Evolutionary conservation across 2,329 filamentous ascomycete genomes (phyloP), one percentile per base, ranked within the genome.

Genomic region (Trichoderma oligosporum): DNA sequence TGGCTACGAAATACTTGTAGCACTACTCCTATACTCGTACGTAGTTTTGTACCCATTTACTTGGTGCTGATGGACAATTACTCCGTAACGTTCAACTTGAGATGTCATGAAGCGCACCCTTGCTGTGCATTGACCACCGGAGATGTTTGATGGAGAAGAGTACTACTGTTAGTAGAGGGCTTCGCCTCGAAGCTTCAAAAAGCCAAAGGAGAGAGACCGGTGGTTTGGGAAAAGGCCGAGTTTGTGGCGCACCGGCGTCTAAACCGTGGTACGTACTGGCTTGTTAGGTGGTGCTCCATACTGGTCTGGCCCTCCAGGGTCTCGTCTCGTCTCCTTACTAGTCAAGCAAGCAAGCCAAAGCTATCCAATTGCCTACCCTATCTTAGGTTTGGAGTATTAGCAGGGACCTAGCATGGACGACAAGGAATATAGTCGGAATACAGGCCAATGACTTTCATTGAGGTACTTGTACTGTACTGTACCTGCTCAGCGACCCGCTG

Each of bases 121-220:
- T 20, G 47, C 33, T 9, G 39, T 20, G 51, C 41, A 36, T 22
- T 54, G 51, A 46, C 51, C 31, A 16, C 20, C 22, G 27, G 41
- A 45, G 31, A 7, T n/a, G 29, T 11, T 29, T 54, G 51, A 36
- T 54, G 39, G 12, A 27, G 20, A 22, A 45, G 39, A n/a, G n/a
- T n/a, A n/a, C n/a, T n/a, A n/a, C 41, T 54, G 51, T n/a, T n/a
- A n/a, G n/a, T n/a, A 45, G 39, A 35, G 51, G 14, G 51, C 39
- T 45, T 53, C 38, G 51, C 51, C 51, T 45, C 41, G 42, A 54
- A 31, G 51, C 51, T 27, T 25, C 20, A 51, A 14, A 6, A 20
- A 45, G 25, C 51, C 51, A 45, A 25, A 45, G 11, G 14, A 36
- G n/a, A 16, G 18, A 35, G 31, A n/a, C 49, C 49, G 49, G 49